phyloP scores from a whole-genome alignment of 495 filamentous ascomycete species.

The Letharia lupina region DNA sequence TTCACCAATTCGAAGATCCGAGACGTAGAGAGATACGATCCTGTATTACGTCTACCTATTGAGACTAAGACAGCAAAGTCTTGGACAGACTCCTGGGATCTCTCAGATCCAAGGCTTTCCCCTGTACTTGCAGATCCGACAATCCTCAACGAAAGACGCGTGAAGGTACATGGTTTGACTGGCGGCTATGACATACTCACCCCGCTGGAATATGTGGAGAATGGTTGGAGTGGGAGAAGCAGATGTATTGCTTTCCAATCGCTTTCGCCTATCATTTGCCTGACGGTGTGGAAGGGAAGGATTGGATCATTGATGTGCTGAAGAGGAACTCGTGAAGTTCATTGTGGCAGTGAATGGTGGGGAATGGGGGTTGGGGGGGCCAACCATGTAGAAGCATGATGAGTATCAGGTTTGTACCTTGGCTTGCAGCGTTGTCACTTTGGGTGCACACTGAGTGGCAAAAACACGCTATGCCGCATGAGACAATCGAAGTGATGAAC shows the following conservation, averaged over 20 bases:
- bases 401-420: neutral
- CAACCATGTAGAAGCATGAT: neutral
- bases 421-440: neutral
- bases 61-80: conserved; percentile 29
- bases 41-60: conserved; percentile 30
- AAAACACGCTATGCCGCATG: neutral
- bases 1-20: conserved; percentile 32
- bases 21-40: conserved; percentile 28
- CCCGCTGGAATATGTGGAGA: conserved; percentile 25
- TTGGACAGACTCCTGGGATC: conserved; percentile 30
- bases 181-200: conserved; percentile 33
- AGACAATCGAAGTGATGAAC: neutral
- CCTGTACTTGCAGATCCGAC: conserved; percentile 23
- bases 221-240: no score
- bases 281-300: no score
- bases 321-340: neutral
- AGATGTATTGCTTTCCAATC: conserved; percentile 41
- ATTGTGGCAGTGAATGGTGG: neutral
- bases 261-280: conserved; percentile 9
- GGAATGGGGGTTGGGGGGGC: no score
- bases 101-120: conserved; percentile 27
- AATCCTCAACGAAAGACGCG: conserved; percentile 20
- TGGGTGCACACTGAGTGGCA: neutral
- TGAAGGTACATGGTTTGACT: conserved; percentile 33
- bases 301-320: neutral